These are phyloP conservation scores for Euphorbia neoarborescens DNA, from an alignment of 441 rosid genomes.

Conservation along the genomic window DNA sequence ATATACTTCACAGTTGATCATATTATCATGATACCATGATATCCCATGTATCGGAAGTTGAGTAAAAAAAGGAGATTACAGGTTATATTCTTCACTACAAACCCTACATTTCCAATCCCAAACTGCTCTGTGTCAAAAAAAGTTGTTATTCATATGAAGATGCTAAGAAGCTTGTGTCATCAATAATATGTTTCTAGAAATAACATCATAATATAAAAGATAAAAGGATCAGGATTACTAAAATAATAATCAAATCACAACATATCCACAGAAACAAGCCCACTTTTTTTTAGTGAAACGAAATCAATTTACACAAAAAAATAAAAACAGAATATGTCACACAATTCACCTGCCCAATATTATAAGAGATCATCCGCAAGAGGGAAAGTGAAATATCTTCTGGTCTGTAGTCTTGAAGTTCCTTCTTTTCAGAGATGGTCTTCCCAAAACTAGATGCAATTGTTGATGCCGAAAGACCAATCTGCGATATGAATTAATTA, in stretches of 20 bases:
- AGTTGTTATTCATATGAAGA: neutral
- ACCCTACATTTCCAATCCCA: neutral
- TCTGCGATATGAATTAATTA: constrained; percentile 33
- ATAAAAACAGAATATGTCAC: neutral
- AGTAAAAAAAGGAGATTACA: neutral
- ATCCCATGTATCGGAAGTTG: neutral
- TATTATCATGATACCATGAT: neutral
- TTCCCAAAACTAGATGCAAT: constrained; percentile 98
- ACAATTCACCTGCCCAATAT: constrained; percentile 80
- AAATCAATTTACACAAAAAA: neutral
- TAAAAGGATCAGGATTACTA: neutral
- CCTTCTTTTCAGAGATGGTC: constrained; percentile 83
- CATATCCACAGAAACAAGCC: neutral
- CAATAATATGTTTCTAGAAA: neutral
- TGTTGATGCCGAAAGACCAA: constrained; percentile 97
- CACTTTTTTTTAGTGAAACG: neutral
- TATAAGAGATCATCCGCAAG: constrained; percentile 94
- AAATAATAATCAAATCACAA: neutral
- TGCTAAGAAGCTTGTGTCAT: neutral
- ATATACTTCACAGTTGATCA: neutral
- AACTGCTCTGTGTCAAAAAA: neutral
- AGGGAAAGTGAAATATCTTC: constrained; percentile 97
- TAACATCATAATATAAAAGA: neutral
- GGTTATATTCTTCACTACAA: constrained; percentile 5
- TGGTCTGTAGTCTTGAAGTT: constrained; percentile 82